Evolutionary conservation across 1,139 yeast species (phyloP), one percentile per base, ranked within the genome.

Genomic region (Kodamaea sp.): DNA sequence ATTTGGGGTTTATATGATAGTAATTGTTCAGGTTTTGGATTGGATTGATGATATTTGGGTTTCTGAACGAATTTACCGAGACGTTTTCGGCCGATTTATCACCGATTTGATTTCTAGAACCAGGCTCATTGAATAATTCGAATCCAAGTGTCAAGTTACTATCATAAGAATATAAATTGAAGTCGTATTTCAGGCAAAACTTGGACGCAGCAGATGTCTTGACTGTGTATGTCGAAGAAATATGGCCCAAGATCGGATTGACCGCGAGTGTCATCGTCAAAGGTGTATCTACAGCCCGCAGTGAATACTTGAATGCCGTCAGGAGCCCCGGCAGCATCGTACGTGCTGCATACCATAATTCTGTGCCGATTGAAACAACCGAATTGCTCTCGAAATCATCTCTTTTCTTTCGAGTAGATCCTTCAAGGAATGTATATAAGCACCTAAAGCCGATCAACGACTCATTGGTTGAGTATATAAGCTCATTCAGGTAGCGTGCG

Each of bases 161-260:
- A 43, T 87, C 86, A 53, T 92, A 90, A 0, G 97, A 90, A 57
- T 87, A 92, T 38, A 88, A 68, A 55, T 94, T 94, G 58, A 92
- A 92, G 54, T 88, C 96, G 55, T 89, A 89, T 41, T 85, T 75
- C 4, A 96, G 85, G 37, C 92, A 81, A 46, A 92, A 82, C 0
- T 95, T 84, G 1, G 95, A 76, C 9, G 81, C 78, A 1, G 79
- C 75, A 6, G 89, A 78, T 0, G 96, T 86, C 53, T 84, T 81
- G 27, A 92, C 88, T 0, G 96, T 80, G 57, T 92, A 92, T 0
- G 96, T 84, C 1, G 96, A 83, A 1, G 95, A 84, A 5, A 94
- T 62, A 49, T 90, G 95, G 3, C 98, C 99, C 58, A 92, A 71
- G 8, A 92, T 69, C 1, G 99, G 99, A 58, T 92, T 92, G 42